Base-by-base conservation (phyloP, 306 rosid genomes). In the Psophocarpus tetragonolobus region DNA sequence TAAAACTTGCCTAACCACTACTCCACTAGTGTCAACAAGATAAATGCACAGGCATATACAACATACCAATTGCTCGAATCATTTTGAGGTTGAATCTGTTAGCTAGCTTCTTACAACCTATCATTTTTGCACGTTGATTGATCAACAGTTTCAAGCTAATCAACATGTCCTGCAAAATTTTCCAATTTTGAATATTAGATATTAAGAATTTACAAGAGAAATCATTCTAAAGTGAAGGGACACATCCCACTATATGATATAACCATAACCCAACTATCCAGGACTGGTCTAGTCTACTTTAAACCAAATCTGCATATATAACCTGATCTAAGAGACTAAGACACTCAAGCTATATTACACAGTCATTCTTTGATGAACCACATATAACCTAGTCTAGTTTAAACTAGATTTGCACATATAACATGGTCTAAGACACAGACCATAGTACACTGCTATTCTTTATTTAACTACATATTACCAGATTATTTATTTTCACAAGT, bases 51-150 rank as follows among this genome's bases (percentile, higher is more conserved):
- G 20, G 36, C n/a, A n/a, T n/a, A 86, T 83, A 88, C 90, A 33
- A 58, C 87, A 85, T 88, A 89, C 98, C 98, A 68, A 93, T 81
- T 56, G 96, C 91, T 63, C 94, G 91, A 82, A 94, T 84, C 74
- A 81, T 80, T 80, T 86, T 90, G 63, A 91, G 82, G 77, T 88
- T 86, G 69, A 92, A 94, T 65, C 83, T 89, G 30, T 83, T 15
- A 2, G 89, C 91, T 35, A 92, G 85, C 54, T 76, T 79, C 9
- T 61, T 81, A 70, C 69, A 65, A 57, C 93, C 94, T 61, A 83
- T 74, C 56, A 20, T 65, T 83, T 83, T 89, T 69, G 94, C 89
- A 56, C 91, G 94, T 44, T 80, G 86, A 56, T 84, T 80, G 53
- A 90, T 82, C 83, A 88, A 47, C 78, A 66, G 23, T 80, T 94